Conservation (phyloP, 176 grass and related monocot genomes). For the Stipa capillata region DNA sequence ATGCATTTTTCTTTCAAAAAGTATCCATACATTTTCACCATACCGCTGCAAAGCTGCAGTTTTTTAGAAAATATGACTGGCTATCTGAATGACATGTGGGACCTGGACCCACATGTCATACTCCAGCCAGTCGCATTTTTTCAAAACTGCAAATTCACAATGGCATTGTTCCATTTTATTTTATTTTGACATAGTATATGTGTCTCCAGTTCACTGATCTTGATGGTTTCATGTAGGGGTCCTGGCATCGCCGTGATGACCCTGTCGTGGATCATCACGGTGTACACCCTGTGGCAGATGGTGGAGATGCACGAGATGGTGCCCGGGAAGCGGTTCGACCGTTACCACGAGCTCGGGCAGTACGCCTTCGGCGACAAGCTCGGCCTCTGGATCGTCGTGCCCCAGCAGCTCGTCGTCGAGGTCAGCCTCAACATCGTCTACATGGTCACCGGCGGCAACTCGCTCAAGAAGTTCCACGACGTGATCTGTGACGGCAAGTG, state of each 20-base stretch:
- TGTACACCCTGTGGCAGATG: conserved; percentile 66
- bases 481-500: conserved; percentile 42
- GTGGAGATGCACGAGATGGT: conserved; percentile 72
- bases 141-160: too few relatives aligned
- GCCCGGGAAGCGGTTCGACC: conserved; percentile 53
- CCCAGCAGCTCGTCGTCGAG: neutral
- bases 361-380: conserved; percentile 55
- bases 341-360: conserved; percentile 71
- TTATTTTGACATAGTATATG: too few relatives aligned
- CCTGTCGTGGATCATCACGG: conserved; percentile 43
- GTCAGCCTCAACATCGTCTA: conserved; percentile 40
- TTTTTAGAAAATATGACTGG: too few relatives aligned
- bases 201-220: too few relatives aligned
- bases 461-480: conserved; percentile 47
- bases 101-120: too few relatives aligned
- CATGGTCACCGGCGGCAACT: conserved; percentile 63
- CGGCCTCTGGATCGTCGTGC: conserved; percentile 28
- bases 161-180: neutral
- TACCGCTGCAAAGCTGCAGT: too few relatives aligned
- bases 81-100: too few relatives aligned
- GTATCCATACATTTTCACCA: too few relatives aligned
- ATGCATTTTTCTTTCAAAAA: too few relatives aligned
- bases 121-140: too few relatives aligned
- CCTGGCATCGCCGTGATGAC: conserved; percentile 29
- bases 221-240: too few relatives aligned